Conservation (phyloP, 208 protist genomes). For the Lotmaria passim region DNA sequence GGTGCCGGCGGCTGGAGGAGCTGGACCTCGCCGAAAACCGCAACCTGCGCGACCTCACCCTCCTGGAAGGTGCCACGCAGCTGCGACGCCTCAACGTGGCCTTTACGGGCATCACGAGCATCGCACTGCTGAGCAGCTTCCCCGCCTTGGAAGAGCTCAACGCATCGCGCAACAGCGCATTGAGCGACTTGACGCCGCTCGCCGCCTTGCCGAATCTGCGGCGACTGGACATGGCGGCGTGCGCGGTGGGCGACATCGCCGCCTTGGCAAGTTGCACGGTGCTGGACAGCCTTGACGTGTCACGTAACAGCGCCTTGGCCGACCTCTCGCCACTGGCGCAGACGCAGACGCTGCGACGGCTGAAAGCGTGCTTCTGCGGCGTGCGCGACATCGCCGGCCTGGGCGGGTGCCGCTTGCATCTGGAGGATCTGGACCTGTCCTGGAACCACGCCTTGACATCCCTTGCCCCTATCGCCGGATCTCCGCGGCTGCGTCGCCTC, state of each 20-base stretch:
- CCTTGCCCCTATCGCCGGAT: slow-evolving; percentile 5
- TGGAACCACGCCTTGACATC: slow-evolving; percentile 4
- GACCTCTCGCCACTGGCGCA: slow-evolving; percentile 8
- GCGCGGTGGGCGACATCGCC: slow-evolving; percentile 4
- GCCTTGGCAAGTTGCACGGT: not conserved
- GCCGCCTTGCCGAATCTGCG: not conserved
- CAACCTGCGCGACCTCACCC: slow-evolving; percentile 3
- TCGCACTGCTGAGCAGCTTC: slow-evolving; percentile 2
- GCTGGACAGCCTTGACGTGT: slow-evolving; percentile 8
- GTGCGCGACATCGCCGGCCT: not conserved
- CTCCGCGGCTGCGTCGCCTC: not conserved
- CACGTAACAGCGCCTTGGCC: not conserved
- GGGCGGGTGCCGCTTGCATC: not conserved
- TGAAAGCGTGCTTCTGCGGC: slow-evolving; percentile 18
- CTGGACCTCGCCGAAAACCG: slow-evolving; percentile 9
- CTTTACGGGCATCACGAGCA: not conserved
- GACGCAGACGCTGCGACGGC: not conserved
- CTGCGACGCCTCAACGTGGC: slow-evolving; percentile 3
- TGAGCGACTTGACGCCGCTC: not conserved
- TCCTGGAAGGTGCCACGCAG: slow-evolving; percentile 3
- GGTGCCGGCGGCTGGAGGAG: slow-evolving; percentile 8
- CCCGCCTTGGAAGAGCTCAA: slow-evolving; percentile 9
- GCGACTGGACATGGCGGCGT: not conserved
- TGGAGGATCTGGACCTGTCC: slow-evolving; percentile 8
- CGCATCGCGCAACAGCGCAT: not conserved